Evolutionary conservation across 2,329 filamentous ascomycete species (phyloP).

Genomic region (Aspergillus udagawae): DNA sequence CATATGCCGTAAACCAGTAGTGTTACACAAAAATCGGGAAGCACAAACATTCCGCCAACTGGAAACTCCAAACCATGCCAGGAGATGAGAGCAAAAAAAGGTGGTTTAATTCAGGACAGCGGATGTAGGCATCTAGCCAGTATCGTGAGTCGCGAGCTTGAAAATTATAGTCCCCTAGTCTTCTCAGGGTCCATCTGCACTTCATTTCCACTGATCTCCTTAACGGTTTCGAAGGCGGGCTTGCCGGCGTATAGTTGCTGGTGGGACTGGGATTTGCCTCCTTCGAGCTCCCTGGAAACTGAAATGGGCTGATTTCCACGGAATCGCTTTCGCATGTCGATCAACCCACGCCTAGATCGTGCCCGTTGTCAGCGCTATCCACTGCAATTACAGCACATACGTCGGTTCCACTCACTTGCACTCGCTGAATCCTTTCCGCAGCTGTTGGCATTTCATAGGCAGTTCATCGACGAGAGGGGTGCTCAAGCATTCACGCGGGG

Average conservation of each 20-base stretch:
- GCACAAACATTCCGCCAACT: slow-evolving; percentile 1
- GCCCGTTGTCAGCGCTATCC: background rate
- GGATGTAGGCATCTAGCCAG: background rate
- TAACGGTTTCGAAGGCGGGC: slow-evolving; percentile 64
- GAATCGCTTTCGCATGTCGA: slow-evolving; percentile 99
- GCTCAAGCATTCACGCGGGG: slow-evolving; percentile 81
- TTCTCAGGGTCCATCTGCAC: slow-evolving; percentile 46
- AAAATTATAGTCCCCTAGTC: slow-evolving; percentile 40
- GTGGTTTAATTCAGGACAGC: background rate
- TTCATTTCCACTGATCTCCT: slow-evolving; percentile 65
- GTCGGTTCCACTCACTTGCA: slow-evolving; percentile 60
- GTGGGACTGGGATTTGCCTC: slow-evolving; percentile 41
- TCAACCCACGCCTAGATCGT: slow-evolving; percentile 65
- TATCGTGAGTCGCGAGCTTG: background rate
- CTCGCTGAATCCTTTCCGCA: slow-evolving; percentile 88
- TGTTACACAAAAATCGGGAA: slow-evolving; percentile 2
- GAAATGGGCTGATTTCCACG: slow-evolving; percentile 85
- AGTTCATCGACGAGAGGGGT: slow-evolving; percentile 76
- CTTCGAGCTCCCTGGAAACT: slow-evolving; percentile 61
- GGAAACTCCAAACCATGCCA: slow-evolving; percentile 18
- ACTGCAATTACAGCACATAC: no score
- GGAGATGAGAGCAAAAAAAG: slow-evolving; percentile 2
- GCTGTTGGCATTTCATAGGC: slow-evolving; percentile 82
- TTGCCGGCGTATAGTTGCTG: slow-evolving; percentile 78
- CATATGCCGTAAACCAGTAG: background rate